Evolutionary conservation across 2,329 filamentous ascomycete genomes (phyloP).

Genomic region (Fusarium annulatum): DNA sequence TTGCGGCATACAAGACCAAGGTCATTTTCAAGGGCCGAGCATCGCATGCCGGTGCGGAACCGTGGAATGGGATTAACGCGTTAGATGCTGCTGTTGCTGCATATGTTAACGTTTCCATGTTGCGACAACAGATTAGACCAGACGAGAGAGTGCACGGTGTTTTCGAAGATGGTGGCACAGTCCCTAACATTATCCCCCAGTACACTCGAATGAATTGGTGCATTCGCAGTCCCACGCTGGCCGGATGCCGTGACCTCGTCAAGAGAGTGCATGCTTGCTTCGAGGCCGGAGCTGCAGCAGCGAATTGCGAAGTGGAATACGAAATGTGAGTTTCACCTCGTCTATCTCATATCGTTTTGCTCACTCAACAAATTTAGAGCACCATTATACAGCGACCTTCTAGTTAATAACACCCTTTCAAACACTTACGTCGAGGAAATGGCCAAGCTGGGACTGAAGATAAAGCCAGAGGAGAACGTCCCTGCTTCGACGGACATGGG

Average conservation of each 20-base stretch:
- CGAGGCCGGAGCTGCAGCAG: neutral
- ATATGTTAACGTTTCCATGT: neutral
- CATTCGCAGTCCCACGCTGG: neutral
- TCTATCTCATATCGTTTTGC: accelerated
- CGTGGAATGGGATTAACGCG: neutral
- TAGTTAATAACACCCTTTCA: neutral
- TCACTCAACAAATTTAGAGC: neutral
- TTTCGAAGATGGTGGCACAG: neutral
- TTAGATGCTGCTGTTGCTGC: neutral
- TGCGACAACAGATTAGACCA: neutral
- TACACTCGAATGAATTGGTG: neutral
- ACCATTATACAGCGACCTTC: neutral
- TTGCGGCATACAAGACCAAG: neutral
- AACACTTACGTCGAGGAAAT: neutral
- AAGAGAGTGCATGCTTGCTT: neutral
- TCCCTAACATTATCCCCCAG: neutral
- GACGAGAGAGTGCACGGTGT: neutral
- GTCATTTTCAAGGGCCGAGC: neutral
- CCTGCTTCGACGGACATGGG: neutral
- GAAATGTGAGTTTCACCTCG: neutral
- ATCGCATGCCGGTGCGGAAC: neutral
- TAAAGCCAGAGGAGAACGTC: neutral
- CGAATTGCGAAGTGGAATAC: neutral
- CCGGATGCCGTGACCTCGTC: neutral
- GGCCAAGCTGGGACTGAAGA: neutral